Conservation (phyloP, 768 basidiomycete species). For the Baorangia bicolor region DNA sequence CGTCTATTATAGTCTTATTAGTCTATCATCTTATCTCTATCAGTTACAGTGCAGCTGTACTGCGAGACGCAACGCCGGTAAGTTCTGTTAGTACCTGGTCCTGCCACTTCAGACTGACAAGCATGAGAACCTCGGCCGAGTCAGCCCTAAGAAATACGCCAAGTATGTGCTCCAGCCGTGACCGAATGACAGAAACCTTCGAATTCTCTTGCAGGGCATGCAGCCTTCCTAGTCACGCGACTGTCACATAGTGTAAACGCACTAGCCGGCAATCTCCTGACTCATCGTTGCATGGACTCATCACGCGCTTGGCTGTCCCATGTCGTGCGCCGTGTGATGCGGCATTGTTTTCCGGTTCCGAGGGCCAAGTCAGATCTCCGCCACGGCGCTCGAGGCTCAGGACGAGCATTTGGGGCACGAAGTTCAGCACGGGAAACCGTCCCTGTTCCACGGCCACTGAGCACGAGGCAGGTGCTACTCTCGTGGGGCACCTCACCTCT, state of each 20-base stretch:
- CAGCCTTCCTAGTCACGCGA: neutral
- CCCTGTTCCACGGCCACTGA: constrained; percentile 3
- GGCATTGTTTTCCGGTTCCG: constrained; percentile 22
- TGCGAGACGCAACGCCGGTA: neutral
- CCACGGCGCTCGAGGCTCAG: constrained; percentile 5
- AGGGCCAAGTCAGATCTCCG: constrained; percentile 18
- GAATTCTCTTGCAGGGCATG: neutral
- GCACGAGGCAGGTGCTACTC: constrained; percentile 9
- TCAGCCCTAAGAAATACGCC: neutral
- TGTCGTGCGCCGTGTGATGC: constrained; percentile 9
- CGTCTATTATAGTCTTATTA: constrained; percentile 1
- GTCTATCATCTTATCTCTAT: constrained; percentile 12
- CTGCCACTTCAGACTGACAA: constrained; percentile 7
- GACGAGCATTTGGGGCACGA: constrained; percentile 7
- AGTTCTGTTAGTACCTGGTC: neutral
- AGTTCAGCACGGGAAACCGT: neutral
- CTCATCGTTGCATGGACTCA: constrained; percentile 11
- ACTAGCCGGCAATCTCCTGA: constrained; percentile 4
- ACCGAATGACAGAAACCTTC: neutral
- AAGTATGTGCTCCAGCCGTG: neutral
- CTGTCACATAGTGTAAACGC: constrained; percentile 8
- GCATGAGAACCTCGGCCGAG: constrained; percentile 1
- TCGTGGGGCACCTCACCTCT: constrained; percentile 15
- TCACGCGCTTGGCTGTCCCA: constrained; percentile 7
- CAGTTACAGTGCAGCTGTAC: neutral